Conservation (phyloP, 169 alveolate species). For the Plasmodium malariae region DNA sequence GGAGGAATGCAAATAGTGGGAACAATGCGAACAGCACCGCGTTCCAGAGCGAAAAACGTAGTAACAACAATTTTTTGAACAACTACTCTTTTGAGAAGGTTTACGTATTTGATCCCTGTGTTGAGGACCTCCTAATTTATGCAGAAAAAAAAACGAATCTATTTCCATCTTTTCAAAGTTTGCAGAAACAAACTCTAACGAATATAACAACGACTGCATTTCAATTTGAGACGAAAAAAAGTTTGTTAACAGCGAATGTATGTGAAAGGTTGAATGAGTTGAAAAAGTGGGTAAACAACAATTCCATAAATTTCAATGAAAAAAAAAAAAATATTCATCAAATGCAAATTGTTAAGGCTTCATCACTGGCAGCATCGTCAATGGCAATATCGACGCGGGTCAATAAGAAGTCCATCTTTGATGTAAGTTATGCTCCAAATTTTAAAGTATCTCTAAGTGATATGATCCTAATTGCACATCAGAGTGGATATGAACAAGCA, state of each 20-base stretch:
- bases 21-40: not conserved
- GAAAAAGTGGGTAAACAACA: constrained; percentile 44
- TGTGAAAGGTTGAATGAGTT: constrained; percentile 46
- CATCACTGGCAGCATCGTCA: not conserved
- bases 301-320: not conserved
- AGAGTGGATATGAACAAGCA: constrained; percentile 11
- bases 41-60: not conserved
- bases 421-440: constrained; percentile 20
- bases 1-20: too few species aligned
- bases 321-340: constrained; percentile 4
- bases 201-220: constrained; percentile 4
- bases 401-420: constrained; percentile 4
- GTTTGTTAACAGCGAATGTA: constrained; percentile 3
- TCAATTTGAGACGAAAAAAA: not conserved
- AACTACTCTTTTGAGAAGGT: not conserved
- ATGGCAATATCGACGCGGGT: too few species aligned
- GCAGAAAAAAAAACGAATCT: constrained; percentile 27
- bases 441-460: constrained; percentile 28
- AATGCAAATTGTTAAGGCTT: constrained; percentile 27
- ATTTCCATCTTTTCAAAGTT: not conserved
- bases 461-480: constrained; percentile 46
- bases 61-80: not conserved
- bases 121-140: constrained; percentile 43
- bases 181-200: not conserved
- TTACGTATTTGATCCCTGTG: constrained; percentile 41